phyloP scores from a whole-genome alignment of 306 rosid genomes.

The Vigna trinervia region DNA sequence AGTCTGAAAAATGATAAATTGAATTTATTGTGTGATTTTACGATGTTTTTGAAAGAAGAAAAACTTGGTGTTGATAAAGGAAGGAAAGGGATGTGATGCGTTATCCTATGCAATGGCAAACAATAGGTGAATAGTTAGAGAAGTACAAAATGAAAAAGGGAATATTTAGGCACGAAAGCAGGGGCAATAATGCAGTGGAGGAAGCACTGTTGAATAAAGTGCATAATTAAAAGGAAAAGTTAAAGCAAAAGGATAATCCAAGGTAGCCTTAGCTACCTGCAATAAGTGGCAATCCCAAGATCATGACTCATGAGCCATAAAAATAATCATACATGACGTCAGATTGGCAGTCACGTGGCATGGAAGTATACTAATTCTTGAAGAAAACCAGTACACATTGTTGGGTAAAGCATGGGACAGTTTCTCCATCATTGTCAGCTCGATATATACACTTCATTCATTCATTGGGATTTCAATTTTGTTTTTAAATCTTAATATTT shows the following conservation, averaged over 20 bases:
- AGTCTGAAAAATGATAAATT: neutral
- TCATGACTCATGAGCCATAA: slow-evolving; percentile 15
- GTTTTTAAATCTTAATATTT: slow-evolving; percentile 62
- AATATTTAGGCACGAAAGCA: slow-evolving; percentile 41
- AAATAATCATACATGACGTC: slow-evolving; percentile 58
- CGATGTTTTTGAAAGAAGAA: neutral
- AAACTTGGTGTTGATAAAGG: neutral
- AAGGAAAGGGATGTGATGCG: slow-evolving; percentile 11
- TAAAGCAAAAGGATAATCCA: slow-evolving; percentile 57
- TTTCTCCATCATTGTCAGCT: slow-evolving; percentile 85
- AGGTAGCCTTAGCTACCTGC: slow-evolving; percentile 43
- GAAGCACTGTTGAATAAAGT: slow-evolving; percentile 53
- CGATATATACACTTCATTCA: slow-evolving; percentile 53
- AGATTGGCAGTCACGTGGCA: slow-evolving; percentile 59
- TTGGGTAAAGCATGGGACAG: slow-evolving; percentile 88
- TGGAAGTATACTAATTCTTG: slow-evolving; percentile 51
- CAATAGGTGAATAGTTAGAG: slow-evolving; percentile 33
- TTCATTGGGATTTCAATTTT: slow-evolving; percentile 66
- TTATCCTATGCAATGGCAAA: slow-evolving; percentile 24
- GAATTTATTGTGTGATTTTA: neutral
- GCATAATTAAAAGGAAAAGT: slow-evolving; percentile 63
- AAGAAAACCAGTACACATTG: slow-evolving; percentile 51
- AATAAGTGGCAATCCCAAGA: slow-evolving; percentile 68
- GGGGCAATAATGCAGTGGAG: slow-evolving; percentile 51
- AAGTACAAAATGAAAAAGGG: slow-evolving; percentile 40